Conservation (phyloP, 2,329 filamentous ascomycete species). For the Colletotrichum orbiculare region DNA sequence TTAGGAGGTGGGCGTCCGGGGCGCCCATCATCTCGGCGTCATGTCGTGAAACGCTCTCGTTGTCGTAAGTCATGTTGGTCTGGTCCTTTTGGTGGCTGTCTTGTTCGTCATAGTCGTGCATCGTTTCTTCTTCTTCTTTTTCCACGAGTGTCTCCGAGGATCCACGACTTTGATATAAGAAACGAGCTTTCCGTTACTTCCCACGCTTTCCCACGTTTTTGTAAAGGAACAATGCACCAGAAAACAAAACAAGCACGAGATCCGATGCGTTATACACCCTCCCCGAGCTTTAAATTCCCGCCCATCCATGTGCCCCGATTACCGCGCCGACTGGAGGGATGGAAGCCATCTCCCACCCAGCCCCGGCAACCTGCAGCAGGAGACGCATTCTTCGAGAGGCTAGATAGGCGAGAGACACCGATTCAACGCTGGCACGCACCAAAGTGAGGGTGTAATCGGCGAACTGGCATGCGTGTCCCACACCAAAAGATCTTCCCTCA, state of each 20-base stretch:
- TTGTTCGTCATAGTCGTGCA: slow-evolving; percentile 6
- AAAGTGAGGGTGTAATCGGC: slow-evolving; percentile 21
- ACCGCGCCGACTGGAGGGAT: not conserved
- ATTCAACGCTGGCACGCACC: slow-evolving; percentile 11
- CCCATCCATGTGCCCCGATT: not conserved
- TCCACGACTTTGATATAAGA: no score
- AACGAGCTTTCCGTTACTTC: no score
- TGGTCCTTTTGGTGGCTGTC: slow-evolving; percentile 3
- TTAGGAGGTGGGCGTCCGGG: slow-evolving; percentile 65
- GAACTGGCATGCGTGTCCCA: slow-evolving; percentile 13
- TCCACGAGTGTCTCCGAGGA: no score
- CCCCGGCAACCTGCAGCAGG: slow-evolving; percentile 6
- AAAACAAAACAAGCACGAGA: no score
- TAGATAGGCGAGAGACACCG: not conserved
- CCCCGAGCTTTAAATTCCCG: not conserved
- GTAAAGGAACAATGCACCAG: no score
- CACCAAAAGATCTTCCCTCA: not conserved
- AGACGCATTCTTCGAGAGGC: slow-evolving; percentile 8
- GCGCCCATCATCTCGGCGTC: slow-evolving; percentile 43
- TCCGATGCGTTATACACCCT: no score
- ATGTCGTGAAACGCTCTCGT: slow-evolving; percentile 11
- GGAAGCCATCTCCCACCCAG: not conserved
- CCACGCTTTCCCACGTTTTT: no score
- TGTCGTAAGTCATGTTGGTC: not conserved
- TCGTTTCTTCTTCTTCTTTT: not conserved